Evolutionary conservation across 257 asterid genomes (phyloP), one percentile per base, ranked within the genome.

Genomic region (Solanum bulbocastanum): DNA sequence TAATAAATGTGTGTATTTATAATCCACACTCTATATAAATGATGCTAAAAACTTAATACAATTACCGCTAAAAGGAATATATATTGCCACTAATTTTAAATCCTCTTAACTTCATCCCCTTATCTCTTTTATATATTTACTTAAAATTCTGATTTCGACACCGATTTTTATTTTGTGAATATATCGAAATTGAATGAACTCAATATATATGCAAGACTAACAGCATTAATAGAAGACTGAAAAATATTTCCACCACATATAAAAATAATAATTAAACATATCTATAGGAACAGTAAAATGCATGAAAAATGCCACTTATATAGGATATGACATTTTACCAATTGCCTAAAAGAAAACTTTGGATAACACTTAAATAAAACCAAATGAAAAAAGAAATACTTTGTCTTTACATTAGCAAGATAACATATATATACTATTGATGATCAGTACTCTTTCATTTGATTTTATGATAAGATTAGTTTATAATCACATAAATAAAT

Each of bases 391-490:
- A 14, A 78, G 33, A 44, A 60, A 60, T 23, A 10, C 5, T 84
- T 86, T 88, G 90, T 86, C 90, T 49, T 27, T 52, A 86, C 82
- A 23, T 65, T 65, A 56, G 75, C 68, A 86, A 78, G 83, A 85
- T n/a, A 44, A 27, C 44, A 44, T 22, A 42, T 30, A 30, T 25
- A 79, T 15, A 23, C 8, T 10, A 33, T 33, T 30, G 39, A 33
- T 71, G 87, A 87, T 81, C 25, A 58, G 11, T 7, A 22, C 14
- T 60, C 69, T 60, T 60, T 42, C 25, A n/a, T n/a, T 65, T 65
- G 10, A 65, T n/a, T 65, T n/a, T 23, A 46, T 65, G 25, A 13
- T 27, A 1, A 6, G 6, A 69, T 42, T 6, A 30, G 35, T 69
- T 25, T 69, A 69, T 15, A 13, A 32, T 69, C 5, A 69, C 1